Evolutionary conservation across 495 filamentous ascomycete species (phyloP).

Genomic region (Aspergillus sparsus): DNA sequence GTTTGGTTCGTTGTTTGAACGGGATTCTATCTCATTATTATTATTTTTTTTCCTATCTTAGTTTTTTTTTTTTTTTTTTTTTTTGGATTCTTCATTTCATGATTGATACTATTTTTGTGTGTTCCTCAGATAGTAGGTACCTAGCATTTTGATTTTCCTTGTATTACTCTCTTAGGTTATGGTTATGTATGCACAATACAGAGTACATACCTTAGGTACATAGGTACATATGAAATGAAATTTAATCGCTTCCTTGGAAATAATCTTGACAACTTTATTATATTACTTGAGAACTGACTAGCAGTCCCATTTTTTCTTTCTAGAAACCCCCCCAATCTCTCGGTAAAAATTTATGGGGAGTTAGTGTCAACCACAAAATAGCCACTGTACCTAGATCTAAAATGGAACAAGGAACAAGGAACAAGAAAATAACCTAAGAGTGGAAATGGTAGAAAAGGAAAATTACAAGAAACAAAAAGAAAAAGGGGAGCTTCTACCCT

Average conservation of each 20-base stretch:
- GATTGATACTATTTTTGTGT: background rate
- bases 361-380: conserved; percentile 3
- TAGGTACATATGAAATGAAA: too few species aligned
- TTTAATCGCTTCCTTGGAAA: background rate
- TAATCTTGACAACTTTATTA: background rate
- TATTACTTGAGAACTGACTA: background rate
- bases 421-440: too few species aligned
- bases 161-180: too few species aligned
- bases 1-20: conserved; percentile 3
- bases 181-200: too few species aligned
- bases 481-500: too few species aligned
- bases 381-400: background rate
- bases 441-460: too few species aligned
- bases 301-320: background rate
- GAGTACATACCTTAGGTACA: too few species aligned
- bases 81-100: background rate
- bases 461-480: background rate
- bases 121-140: background rate
- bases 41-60: background rate
- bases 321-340: background rate
- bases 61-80: background rate
- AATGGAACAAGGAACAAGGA: background rate
- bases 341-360: background rate
- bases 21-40: background rate
- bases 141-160: too few species aligned